phyloP scores from a whole-genome alignment of 129 eudicot species.

The Escallonia rubra region DNA sequence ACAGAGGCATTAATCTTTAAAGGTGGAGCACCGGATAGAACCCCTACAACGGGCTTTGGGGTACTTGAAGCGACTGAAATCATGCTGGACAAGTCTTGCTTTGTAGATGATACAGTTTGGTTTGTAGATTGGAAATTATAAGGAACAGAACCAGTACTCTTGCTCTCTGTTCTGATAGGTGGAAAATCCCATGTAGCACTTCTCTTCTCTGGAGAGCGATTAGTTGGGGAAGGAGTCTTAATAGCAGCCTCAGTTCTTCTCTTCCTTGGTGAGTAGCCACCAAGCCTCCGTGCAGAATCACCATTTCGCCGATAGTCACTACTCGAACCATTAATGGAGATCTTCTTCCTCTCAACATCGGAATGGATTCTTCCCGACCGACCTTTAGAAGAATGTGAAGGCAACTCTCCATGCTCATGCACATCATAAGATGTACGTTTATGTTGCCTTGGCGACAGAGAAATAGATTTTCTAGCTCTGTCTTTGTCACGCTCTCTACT shows the following conservation, averaged over 20 bases:
- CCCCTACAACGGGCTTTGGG: constrained; percentile 34
- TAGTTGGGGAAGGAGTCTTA: constrained; percentile 71
- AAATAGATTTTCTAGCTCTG: constrained; percentile 42
- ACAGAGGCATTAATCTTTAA: constrained; percentile 41
- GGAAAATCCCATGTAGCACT: constrained; percentile 58
- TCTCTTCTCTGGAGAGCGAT: constrained; percentile 73
- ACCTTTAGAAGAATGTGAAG: constrained; percentile 60
- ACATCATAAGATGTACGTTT: constrained; percentile 44
- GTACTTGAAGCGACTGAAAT: constrained; percentile 27
- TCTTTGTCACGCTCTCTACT: constrained; percentile 68
- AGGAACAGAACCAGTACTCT: constrained; percentile 15
- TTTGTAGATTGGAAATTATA: constrained; percentile 18
- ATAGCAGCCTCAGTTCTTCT: constrained; percentile 81
- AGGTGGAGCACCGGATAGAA: constrained; percentile 30
- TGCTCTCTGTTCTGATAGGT: constrained; percentile 34
- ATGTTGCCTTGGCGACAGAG: constrained; percentile 51
- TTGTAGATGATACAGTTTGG: constrained; percentile 33
- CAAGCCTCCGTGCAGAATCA: constrained; percentile 62
- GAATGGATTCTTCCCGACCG: constrained; percentile 39
- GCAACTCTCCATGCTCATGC: constrained; percentile 42
- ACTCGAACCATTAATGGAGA: constrained; percentile 53
- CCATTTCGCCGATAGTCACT: constrained; percentile 49
- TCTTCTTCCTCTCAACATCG: constrained; percentile 47
- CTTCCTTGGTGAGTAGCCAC: constrained; percentile 98
- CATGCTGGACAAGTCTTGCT: constrained; percentile 26